A percentile compares a stretch with the other conserved stretches of the same genome.
Evolutionary conservation across 176 grass and related monocot genomes (phyloP).

Genomic region (Stipa capillata): DNA sequence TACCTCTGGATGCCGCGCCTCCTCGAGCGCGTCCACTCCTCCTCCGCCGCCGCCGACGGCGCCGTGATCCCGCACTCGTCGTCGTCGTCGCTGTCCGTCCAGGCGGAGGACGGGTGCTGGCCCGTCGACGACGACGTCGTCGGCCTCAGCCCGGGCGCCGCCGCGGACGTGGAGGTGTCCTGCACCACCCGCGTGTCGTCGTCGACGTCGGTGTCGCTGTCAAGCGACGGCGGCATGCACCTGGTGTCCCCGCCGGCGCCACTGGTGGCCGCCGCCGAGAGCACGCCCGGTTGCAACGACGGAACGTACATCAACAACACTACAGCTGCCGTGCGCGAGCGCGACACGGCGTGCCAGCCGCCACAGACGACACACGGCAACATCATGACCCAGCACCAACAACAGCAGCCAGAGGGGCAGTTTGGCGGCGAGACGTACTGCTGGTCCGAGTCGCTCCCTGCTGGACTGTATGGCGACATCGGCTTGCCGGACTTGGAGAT

Average conservation of each 20-base stretch:
- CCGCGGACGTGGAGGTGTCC: slow-evolving; percentile 21
- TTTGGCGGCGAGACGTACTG: neutral
- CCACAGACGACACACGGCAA: too few relatives aligned
- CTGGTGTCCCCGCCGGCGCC: neutral
- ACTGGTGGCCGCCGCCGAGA: neutral
- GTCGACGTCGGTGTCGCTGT: slow-evolving; percentile 28
- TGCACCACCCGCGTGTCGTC: slow-evolving; percentile 38
- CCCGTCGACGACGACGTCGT: neutral
- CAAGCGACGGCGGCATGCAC: slow-evolving; percentile 7
- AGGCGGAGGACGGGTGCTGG: neutral
- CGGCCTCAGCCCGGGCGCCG: neutral
- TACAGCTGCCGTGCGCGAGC: neutral
- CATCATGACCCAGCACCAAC: neutral
- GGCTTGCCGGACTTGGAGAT: slow-evolving; percentile 49
- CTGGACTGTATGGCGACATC: slow-evolving; percentile 1
- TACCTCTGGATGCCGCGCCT: slow-evolving; percentile 95
- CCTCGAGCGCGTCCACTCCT: slow-evolving; percentile 56
- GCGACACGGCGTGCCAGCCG: slow-evolving; percentile 8
- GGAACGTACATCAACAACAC: neutral
- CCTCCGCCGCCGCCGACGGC: neutral
- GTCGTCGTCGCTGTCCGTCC: neutral
- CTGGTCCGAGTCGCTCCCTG: slow-evolving; percentile 45
- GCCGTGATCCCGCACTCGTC: neutral
- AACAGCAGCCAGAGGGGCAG: neutral
- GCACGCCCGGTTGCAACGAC: slow-evolving; percentile 5